Conservation (phyloP, 2,329 filamentous ascomycete species). For the Diaporthe amygdali region DNA sequence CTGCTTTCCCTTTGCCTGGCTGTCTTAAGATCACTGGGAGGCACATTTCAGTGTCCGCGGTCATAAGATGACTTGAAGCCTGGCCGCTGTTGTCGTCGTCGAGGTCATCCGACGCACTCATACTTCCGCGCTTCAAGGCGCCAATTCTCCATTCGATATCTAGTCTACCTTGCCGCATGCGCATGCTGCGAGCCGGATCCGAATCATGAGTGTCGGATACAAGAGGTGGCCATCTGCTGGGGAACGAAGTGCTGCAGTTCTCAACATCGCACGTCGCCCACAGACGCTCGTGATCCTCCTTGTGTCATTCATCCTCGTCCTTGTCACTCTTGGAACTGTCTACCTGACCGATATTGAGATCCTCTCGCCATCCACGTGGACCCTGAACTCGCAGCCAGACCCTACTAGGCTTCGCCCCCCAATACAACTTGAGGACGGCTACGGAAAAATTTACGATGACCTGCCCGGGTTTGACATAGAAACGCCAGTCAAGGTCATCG, state of each 20-base stretch:
- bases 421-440: background rate
- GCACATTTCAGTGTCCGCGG: background rate
- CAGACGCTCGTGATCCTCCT: background rate
- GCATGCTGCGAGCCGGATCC: background rate
- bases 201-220: background rate
- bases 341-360: background rate
- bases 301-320: background rate
- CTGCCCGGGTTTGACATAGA: background rate
- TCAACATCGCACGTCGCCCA: background rate
- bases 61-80: background rate
- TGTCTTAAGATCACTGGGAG: background rate
- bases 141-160: background rate
- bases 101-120: background rate
- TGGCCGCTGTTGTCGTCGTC: background rate
- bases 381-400: background rate
- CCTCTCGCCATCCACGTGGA: background rate
- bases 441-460: background rate
- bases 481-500: background rate
- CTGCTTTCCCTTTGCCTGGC: background rate
- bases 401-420: background rate
- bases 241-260: background rate
- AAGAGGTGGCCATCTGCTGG: background rate
- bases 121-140: background rate
- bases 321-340: background rate
- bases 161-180: background rate